Conservation (phyloP, 2,329 filamentous ascomycete genomes). For the Cercospora sojina region DNA sequence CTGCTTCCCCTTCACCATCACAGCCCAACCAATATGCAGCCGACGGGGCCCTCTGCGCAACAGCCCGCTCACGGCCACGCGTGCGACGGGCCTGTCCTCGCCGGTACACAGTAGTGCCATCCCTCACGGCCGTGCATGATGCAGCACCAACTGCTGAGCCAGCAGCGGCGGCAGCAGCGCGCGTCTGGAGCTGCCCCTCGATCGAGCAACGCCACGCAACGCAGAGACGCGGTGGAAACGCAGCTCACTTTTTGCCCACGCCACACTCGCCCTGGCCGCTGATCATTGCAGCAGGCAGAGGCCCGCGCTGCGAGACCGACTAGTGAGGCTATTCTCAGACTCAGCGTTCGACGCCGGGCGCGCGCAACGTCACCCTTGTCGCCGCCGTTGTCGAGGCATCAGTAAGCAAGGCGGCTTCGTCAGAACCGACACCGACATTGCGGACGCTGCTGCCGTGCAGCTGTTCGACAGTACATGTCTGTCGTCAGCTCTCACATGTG, state of each 20-base stretch:
- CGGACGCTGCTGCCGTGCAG: not conserved
- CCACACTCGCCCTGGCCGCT: not conserved
- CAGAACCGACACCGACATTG: not conserved
- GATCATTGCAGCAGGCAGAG: not conserved
- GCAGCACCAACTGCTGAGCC: not conserved
- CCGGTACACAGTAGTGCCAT: not conserved
- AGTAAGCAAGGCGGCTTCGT: not conserved
- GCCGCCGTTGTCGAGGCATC: not conserved
- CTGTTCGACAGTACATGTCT: not conserved
- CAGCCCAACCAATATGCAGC: not conserved
- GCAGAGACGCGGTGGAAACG: not conserved
- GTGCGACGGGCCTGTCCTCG: not conserved
- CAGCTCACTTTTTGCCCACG: not conserved
- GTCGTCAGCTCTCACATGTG: not conserved
- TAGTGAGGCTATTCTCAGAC: conserved; percentile 7
- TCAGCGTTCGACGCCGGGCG: not conserved
- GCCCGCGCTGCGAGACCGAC: not conserved
- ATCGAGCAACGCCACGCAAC: not conserved
- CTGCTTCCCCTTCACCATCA: not conserved
- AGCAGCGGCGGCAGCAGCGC: not conserved
- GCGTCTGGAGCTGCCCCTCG: not conserved
- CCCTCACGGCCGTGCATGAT: not conserved
- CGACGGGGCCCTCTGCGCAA: not conserved
- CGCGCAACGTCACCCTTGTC: not conserved
- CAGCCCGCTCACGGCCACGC: not conserved